Evolutionary conservation across 768 basidiomycete genomes (phyloP).

Genomic region (Leccinum rimulosum): DNA sequence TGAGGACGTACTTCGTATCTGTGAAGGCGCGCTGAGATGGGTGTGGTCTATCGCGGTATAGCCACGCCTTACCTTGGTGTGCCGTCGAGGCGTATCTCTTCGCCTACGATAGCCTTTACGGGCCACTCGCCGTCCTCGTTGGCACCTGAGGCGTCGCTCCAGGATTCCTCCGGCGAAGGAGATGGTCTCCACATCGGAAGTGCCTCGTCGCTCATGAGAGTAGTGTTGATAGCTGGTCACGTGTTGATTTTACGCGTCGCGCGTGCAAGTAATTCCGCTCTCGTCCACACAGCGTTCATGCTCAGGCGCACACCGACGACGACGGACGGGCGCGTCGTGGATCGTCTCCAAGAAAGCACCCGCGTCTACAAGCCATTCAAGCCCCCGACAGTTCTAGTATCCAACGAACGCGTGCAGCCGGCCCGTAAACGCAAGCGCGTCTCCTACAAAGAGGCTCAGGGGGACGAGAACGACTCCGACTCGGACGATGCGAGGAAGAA

Average conservation of each 20-base stretch:
- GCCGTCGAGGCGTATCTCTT: constrained; percentile 32
- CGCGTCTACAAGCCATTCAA: constrained; percentile 83
- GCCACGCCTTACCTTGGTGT: constrained; percentile 21
- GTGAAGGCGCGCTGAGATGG: constrained; percentile 8
- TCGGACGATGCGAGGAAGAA: constrained; percentile 46
- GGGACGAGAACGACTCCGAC: constrained; percentile 57
- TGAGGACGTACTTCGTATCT: constrained; percentile 32
- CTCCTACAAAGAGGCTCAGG: constrained; percentile 75
- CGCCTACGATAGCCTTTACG: constrained; percentile 28
- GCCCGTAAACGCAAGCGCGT: constrained; percentile 84
- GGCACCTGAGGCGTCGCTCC: constrained; percentile 32
- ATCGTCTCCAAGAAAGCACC: constrained; percentile 67
- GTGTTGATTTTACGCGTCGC: constrained; percentile 20
- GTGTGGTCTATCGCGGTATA: not conserved
- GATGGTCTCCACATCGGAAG: constrained; percentile 28
- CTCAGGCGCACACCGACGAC: constrained; percentile 68
- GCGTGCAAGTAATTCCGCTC: constrained; percentile 7
- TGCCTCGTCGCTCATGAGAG: not conserved
- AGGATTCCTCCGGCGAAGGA: constrained; percentile 29
- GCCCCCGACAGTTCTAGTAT: constrained; percentile 50
- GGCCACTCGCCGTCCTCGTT: constrained; percentile 34
- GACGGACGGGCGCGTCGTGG: constrained; percentile 62
- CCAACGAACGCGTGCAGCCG: constrained; percentile 55
- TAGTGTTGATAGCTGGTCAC: constrained; percentile 14
- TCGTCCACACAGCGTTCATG: constrained; percentile 42